Percentiles rank a stretch among this genome's conserved stretches.
phyloP scores from a whole-genome alignment of 345 rosid genomes.

The Brassica napus region DNA sequence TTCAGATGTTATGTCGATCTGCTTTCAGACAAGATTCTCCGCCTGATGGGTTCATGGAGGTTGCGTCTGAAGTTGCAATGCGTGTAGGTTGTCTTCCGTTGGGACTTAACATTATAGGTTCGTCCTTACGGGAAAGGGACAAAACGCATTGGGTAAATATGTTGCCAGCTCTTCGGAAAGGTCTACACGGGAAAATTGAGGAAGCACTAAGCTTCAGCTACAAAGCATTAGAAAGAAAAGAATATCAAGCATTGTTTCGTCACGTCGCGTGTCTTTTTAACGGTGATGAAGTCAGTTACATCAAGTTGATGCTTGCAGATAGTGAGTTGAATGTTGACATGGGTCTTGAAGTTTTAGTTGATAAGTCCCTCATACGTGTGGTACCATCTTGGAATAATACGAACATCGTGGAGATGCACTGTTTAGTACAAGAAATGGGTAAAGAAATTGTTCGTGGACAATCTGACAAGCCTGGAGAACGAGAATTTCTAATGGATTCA shows the following conservation, averaged over 20 bases:
- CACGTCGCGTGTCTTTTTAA: slow-evolving; percentile 44
- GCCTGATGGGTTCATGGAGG: neutral
- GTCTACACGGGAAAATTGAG: slow-evolving; percentile 10
- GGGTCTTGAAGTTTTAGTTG: neutral
- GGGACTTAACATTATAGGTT: slow-evolving; percentile 40
- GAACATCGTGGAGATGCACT: slow-evolving; percentile 34
- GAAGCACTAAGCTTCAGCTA: slow-evolving; percentile 32
- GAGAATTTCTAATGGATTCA: slow-evolving; percentile 30
- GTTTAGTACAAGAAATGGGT: slow-evolving; percentile 41
- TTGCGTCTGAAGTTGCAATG: slow-evolving; percentile 9
- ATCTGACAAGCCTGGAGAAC: slow-evolving; percentile 22
- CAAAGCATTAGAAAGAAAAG: slow-evolving; percentile 14
- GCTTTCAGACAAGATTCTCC: slow-evolving; percentile 30
- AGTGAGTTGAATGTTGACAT: slow-evolving; percentile 17
- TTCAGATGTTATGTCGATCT: slow-evolving; percentile 29
- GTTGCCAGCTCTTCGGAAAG: neutral
- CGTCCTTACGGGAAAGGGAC: neutral
- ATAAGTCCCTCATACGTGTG: slow-evolving; percentile 28
- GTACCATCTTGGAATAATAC: neutral
- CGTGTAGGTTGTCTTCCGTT: slow-evolving; percentile 36
- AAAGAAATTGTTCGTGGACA: slow-evolving; percentile 25
- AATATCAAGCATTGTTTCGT: slow-evolving; percentile 32
- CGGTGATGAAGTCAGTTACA: neutral
- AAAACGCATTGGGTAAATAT: slow-evolving; percentile 24
- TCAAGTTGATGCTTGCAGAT: slow-evolving; percentile 4